Evolutionary conservation across 495 filamentous ascomycete species (phyloP).

Genomic region (Clavariopsis aquatica): DNA sequence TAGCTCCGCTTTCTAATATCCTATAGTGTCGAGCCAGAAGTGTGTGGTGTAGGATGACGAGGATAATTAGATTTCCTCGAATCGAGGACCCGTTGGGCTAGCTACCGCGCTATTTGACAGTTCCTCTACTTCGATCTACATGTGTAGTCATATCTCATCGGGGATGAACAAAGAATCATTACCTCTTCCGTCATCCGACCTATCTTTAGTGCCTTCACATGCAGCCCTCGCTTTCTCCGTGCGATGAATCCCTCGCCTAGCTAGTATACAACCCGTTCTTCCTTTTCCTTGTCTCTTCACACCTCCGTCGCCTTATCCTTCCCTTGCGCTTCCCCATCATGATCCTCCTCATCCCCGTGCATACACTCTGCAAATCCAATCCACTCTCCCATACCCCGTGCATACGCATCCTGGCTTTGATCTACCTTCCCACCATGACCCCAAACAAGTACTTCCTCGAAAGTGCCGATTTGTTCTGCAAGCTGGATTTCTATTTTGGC

Average conservation of each 20-base stretch:
- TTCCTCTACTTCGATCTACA: too few relatives aligned
- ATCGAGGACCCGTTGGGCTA: too few relatives aligned
- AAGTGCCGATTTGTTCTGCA: slow-evolving; percentile 64
- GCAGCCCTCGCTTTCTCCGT: neutral
- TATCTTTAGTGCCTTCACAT: neutral
- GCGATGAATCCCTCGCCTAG: too few relatives aligned
- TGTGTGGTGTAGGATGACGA: slow-evolving; percentile 13
- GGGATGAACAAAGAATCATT: too few relatives aligned
- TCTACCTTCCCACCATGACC: slow-evolving; percentile 58
- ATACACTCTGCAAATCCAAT: slow-evolving; percentile 70
- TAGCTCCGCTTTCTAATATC: slow-evolving; percentile 16
- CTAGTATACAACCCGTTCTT: neutral
- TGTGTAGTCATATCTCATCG: too few relatives aligned
- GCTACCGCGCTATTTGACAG: too few relatives aligned
- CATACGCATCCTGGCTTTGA: slow-evolving; percentile 54
- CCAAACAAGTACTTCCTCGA: slow-evolving; percentile 81
- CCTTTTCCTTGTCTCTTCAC: neutral
- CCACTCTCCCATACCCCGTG: slow-evolving; percentile 78
- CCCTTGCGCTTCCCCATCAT: neutral
- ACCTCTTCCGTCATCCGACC: neutral
- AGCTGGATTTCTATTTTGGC: slow-evolving; percentile 56
- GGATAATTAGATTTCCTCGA: slow-evolving; percentile 13
- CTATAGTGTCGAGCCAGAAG: slow-evolving; percentile 30
- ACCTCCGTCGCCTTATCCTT: neutral
- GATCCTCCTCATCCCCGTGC: slow-evolving; percentile 22